Conservation (phyloP, 305 asterid species). For the Coffea humblotiana region DNA sequence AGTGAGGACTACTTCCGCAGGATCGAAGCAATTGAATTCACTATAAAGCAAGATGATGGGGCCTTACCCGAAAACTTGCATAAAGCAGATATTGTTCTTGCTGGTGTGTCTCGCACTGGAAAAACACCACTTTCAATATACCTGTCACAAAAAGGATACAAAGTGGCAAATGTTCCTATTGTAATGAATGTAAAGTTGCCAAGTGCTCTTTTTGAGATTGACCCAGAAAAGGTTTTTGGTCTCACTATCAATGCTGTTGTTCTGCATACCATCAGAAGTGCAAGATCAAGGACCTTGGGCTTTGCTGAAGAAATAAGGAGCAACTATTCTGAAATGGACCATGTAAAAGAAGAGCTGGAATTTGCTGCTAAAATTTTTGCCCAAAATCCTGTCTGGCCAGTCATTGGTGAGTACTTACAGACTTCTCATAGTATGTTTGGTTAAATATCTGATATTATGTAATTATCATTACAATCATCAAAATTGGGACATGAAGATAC, state of each 20-base stretch:
- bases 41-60: conserved; percentile 95
- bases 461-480: background rate
- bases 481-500: background rate
- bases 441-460: background rate
- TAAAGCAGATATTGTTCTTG: conserved; percentile 71
- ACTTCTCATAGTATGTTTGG: background rate
- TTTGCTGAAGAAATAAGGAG: conserved; percentile 45
- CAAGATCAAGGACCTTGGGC: conserved; percentile 83
- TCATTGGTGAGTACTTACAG: conserved; percentile 45
- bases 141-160: conserved; percentile 86
- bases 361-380: conserved; percentile 61
- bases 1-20: conserved; percentile 74
- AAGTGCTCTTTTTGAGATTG: conserved; percentile 59
- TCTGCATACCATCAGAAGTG: conserved; percentile 67
- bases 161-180: conserved; percentile 89
- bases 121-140: conserved; percentile 90
- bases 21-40: conserved; percentile 89
- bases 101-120: conserved; percentile 91
- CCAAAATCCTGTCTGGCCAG: conserved; percentile 89
- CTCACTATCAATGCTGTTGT: conserved; percentile 74
- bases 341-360: conserved; percentile 66
- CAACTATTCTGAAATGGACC: conserved; percentile 74
- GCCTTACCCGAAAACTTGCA: conserved; percentile 78
- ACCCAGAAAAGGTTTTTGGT: conserved; percentile 81
- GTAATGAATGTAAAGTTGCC: conserved; percentile 72